Conservation (phyloP, 768 basidiomycete species). For the Lactarius hengduanensis region DNA sequence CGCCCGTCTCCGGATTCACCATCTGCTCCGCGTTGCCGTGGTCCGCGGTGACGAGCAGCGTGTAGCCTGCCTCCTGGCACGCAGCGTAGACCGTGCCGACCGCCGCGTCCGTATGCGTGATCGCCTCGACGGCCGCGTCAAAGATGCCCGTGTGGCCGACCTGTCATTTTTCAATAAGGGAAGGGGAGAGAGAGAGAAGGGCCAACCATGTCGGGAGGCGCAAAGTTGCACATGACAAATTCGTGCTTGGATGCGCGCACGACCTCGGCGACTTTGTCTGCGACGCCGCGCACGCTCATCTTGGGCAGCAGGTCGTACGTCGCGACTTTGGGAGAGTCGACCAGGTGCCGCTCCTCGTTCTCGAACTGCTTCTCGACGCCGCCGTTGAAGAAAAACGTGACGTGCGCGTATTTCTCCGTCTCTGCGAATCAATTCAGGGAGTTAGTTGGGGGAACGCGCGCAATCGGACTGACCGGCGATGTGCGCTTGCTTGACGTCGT, state of each 20-base stretch:
- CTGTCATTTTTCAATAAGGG: conserved; percentile 29
- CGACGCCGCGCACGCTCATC: conserved; percentile 88
- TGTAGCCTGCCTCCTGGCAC: conserved; percentile 80
- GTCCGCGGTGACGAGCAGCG: conserved; percentile 86
- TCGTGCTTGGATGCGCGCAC: conserved; percentile 68
- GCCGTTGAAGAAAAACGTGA: conserved; percentile 98
- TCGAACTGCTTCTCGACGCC: conserved; percentile 92
- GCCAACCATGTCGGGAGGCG: conserved; percentile 87
- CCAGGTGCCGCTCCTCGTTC: conserved; percentile 80
- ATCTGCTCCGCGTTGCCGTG: conserved; percentile 97
- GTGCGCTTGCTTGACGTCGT: conserved; percentile 83
- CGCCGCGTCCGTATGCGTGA: conserved; percentile 84
- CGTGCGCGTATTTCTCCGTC: conserved; percentile 98
- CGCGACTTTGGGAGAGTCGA: conserved; percentile 89
- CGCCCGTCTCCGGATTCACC: conserved; percentile 78
- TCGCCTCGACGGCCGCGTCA: conserved; percentile 88
- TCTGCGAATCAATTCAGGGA: conserved; percentile 41
- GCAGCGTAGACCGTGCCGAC: conserved; percentile 87
- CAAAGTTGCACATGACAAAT: conserved; percentile 98
- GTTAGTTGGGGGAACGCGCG: not conserved
- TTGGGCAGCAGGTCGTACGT: conserved; percentile 91
- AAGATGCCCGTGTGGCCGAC: conserved; percentile 92
- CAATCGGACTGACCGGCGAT: conserved; percentile 61
- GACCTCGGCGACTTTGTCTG: conserved; percentile 89
- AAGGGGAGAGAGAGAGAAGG: too few species aligned